Base-by-base conservation (phyloP, 352 stramenopile genomes). In the Pythium grandisporangium region DNA sequence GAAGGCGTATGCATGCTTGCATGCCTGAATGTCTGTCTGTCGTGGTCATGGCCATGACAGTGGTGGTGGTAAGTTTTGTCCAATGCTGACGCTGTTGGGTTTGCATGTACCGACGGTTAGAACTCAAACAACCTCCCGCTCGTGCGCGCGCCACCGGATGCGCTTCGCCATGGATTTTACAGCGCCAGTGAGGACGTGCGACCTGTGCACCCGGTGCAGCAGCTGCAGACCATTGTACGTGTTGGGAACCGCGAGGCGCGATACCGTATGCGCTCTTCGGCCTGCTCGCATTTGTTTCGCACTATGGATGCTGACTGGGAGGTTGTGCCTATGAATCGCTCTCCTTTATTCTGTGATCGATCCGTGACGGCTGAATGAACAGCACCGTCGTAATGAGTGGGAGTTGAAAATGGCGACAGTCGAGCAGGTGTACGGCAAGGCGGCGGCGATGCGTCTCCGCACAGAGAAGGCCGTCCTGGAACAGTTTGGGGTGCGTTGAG, bases 351-450 rank as follows among this genome's bases (percentile, higher is more conserved):
- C n/a, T n/a, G n/a, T n/a, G n/a, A n/a, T n/a, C n/a, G n/a, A n/a
- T n/a, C n/a, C n/a, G n/a, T n/a, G n/a, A n/a, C n/a, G n/a, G n/a
- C n/a, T n/a, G n/a, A 16, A 12, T 37, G 16, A n/a, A n/a, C 45
- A 90, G 72, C 61, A 87, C 55, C 80, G 71, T 30, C 60, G 66
- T 38, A 76, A 65, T 39, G 78, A 87, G 56, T 93, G 76, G 72
- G 77, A 93, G 58, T 57, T 85, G 37, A 93, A 93, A 64, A 93
- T 93, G 80, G 63, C 73, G 41, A 89, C 76, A 42, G 80, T 93
- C 6, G 80, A 93, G 63, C 80, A 93, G 57, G 66, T 93, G 30
- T 93, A 93, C 59, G 80, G 80, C 53, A 93, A 90, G 61, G 80
- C 68, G n/a, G 80, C 80, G 17, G 71, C 80, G 46, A 93, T 93